Evolutionary conservation across 129 eudicot species (phyloP).

Genomic region (Tagetes patula): DNA sequence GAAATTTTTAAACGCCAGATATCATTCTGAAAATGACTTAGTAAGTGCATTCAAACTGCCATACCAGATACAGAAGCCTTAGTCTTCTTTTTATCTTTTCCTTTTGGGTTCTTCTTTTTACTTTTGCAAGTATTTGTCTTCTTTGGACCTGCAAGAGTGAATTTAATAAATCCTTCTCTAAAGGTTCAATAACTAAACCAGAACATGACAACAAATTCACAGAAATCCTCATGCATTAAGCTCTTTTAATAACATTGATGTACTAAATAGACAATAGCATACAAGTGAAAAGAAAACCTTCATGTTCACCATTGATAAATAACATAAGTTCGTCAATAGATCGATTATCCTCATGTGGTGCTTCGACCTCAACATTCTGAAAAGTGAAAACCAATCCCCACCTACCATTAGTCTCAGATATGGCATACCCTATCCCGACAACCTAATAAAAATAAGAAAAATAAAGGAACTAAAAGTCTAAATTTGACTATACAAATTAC

Average conservation of each 20-base stretch:
- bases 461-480: too few species aligned
- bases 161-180: neutral
- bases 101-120: conserved; percentile 22
- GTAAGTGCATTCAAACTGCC: conserved; percentile 13
- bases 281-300: conserved; percentile 36
- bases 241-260: neutral
- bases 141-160: conserved; percentile 48
- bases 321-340: conserved; percentile 71
- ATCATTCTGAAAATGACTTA: conserved; percentile 8
- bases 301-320: conserved; percentile 66
- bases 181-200: neutral
- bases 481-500: conserved; percentile 26
- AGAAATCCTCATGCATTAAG: neutral
- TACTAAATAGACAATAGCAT: neutral
- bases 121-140: conserved; percentile 45
- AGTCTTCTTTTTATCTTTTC: neutral
- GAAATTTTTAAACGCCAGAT: neutral
- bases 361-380: conserved; percentile 53
- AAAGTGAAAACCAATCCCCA: neutral
- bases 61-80: conserved; percentile 9
- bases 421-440: too few species aligned
- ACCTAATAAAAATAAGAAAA: too few species aligned
- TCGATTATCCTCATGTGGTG: conserved; percentile 50
- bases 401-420: neutral
- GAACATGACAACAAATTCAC: neutral